Conservation (phyloP, 371 early-diverging fungal genomes). For the Sporodiniella umbellata region DNA sequence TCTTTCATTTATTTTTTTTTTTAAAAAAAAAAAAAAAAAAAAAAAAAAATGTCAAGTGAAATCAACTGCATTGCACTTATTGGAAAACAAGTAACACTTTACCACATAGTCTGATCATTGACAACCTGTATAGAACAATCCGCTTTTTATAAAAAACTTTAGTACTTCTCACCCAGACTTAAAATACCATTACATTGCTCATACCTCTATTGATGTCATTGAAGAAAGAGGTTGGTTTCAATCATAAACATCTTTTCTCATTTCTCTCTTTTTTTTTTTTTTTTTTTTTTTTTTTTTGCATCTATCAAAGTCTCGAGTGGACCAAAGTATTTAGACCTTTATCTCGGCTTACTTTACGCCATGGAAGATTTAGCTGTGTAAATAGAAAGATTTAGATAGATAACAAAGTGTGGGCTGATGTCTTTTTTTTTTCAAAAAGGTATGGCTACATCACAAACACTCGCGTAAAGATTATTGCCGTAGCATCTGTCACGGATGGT, state of each 20-base stretch:
- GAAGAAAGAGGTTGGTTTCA: constrained; percentile 81
- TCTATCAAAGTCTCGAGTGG: constrained; percentile 46
- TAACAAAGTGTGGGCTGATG: too few relatives aligned
- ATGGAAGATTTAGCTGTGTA: constrained; percentile 87
- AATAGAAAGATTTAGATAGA: constrained; percentile 5
- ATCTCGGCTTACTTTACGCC: constrained; percentile 80
- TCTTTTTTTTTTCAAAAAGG: too few relatives aligned
- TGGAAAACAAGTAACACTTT: constrained; percentile 44
- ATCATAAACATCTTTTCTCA: too few relatives aligned
- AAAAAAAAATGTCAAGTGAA: constrained; percentile 56
- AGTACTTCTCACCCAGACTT: constrained; percentile 72
- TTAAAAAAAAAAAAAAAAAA: too few relatives aligned
- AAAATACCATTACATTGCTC: constrained; percentile 85
- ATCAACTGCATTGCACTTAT: constrained; percentile 78
- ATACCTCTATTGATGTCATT: constrained; percentile 84
- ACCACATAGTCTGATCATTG: background rate
- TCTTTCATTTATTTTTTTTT: background rate
- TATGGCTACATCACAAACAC: constrained; percentile 90
- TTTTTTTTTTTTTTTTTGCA: too few relatives aligned
- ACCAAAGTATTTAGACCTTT: constrained; percentile 69
- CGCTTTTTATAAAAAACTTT: constrained; percentile 78
- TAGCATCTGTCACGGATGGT: constrained; percentile 73
- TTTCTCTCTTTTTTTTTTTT: too few relatives aligned
- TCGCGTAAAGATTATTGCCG: constrained; percentile 73
- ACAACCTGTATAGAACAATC: constrained; percentile 65